Conservation (phyloP, 2,329 filamentous ascomycete genomes). For the Ophiognomonia clavigignenti-juglandacearum region DNA sequence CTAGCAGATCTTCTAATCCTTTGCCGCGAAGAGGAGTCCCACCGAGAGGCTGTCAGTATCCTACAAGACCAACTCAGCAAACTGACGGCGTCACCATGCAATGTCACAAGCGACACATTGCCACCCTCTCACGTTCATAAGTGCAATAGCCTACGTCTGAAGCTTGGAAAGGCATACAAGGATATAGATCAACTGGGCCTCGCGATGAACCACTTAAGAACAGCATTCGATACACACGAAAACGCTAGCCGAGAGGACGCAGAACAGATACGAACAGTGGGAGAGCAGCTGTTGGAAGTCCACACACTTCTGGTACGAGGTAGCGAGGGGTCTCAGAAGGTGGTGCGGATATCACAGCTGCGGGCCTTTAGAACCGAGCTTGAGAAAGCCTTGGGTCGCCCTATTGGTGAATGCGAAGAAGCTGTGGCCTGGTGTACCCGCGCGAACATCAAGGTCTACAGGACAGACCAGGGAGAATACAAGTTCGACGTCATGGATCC, state of each 20-base stretch:
- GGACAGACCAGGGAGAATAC: not conserved
- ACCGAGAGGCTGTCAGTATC: not conserved
- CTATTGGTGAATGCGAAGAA: not conserved
- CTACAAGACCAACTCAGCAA: not conserved
- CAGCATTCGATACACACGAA: not conserved
- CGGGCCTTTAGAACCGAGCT: constrained; percentile 3
- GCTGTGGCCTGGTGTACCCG: constrained; percentile 11
- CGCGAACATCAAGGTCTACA: not conserved
- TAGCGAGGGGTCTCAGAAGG: not conserved
- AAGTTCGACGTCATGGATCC: constrained; percentile 5
- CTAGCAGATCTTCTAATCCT: constrained; percentile 1
- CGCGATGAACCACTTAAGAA: constrained; percentile 1
- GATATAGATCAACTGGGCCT: not conserved
- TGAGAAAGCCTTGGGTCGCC: not conserved
- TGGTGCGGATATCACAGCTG: constrained; percentile 1
- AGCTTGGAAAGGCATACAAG: constrained; percentile 9
- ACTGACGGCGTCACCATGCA: not conserved
- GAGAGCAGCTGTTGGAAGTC: not conserved
- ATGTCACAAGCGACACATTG: not conserved
- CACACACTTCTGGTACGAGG: not conserved
- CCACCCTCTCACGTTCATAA: not conserved
- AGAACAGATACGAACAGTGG: not conserved
- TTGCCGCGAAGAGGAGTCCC: not conserved
- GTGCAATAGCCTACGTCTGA: not conserved
- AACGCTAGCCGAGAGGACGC: not conserved